These are phyloP conservation scores for Leucosporidium scottii DNA, from an alignment of 768 basidiomycete genomes.

Conservation along the genomic window DNA sequence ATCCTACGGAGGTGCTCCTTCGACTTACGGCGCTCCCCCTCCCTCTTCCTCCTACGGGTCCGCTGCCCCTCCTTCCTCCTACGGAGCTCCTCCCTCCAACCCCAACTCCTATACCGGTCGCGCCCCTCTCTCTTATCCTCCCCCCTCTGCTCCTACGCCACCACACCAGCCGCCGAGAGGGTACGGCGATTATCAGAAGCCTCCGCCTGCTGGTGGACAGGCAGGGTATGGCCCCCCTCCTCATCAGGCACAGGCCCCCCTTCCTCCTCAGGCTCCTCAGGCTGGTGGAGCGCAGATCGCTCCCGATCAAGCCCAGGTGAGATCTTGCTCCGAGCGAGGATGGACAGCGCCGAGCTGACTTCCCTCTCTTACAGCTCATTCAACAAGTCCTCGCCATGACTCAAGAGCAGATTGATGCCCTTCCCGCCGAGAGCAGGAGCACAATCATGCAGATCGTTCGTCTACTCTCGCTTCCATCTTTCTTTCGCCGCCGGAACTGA, in stretches of 20 bases:
- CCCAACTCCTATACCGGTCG: constrained; percentile 34
- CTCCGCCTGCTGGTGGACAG: constrained; percentile 43
- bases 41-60: constrained; percentile 11
- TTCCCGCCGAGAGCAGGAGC: constrained; percentile 68
- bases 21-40: constrained; percentile 4
- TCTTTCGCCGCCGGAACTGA: neutral
- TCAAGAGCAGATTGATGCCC: constrained; percentile 69
- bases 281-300: neutral
- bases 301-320: constrained; percentile 16
- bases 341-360: neutral
- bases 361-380: constrained; percentile 49
- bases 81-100: constrained; percentile 27
- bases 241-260: neutral
- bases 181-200: constrained; percentile 34
- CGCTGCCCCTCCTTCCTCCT: constrained; percentile 9
- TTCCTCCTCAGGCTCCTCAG: neutral
- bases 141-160: constrained; percentile 26
- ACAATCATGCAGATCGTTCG: constrained; percentile 71
- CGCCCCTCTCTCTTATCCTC: constrained; percentile 41
- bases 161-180: constrained; percentile 15
- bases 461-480: neutral
- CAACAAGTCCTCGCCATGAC: constrained; percentile 77
- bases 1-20: constrained; percentile 8
- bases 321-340: neutral
- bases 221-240: constrained; percentile 17